phyloP scores from a whole-genome alignment of 306 rosid species.

The Rosa lucieae region DNA sequence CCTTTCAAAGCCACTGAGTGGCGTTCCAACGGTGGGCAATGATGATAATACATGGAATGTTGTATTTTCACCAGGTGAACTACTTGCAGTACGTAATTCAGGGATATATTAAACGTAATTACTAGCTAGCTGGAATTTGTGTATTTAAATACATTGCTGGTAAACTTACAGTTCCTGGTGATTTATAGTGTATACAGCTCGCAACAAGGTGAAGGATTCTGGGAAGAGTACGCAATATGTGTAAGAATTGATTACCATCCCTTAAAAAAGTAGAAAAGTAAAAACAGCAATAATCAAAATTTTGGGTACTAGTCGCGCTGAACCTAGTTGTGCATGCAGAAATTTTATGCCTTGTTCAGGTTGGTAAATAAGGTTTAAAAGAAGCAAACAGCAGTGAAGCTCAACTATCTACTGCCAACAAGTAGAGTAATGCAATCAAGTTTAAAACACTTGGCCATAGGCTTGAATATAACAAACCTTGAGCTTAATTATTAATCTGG shows the following conservation, averaged over 20 bases:
- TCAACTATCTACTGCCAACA: background rate
- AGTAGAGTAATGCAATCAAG: background rate
- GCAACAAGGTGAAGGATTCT: background rate
- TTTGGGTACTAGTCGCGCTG: background rate
- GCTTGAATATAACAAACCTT: conserved; percentile 3
- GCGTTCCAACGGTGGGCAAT: no score
- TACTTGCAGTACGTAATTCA: no score
- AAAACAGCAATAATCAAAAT: background rate
- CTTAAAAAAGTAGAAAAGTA: no score
- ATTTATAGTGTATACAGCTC: background rate
- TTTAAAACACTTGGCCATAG: background rate
- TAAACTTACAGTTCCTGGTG: background rate
- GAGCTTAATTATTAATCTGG: conserved; percentile 5
- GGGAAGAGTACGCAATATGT: background rate
- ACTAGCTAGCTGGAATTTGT: background rate
- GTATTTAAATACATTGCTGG: background rate
- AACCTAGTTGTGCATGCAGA: background rate
- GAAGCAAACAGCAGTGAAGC: background rate
- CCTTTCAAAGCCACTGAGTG: no score
- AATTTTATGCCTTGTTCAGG: background rate
- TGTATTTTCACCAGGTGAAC: background rate
- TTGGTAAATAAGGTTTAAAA: background rate
- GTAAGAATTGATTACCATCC: no score
- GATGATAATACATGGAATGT: background rate
- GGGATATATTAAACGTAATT: no score